These are phyloP conservation scores for Amanita brunnescens DNA, from an alignment of 768 basidiomycete species.

Conservation along the genomic window DNA sequence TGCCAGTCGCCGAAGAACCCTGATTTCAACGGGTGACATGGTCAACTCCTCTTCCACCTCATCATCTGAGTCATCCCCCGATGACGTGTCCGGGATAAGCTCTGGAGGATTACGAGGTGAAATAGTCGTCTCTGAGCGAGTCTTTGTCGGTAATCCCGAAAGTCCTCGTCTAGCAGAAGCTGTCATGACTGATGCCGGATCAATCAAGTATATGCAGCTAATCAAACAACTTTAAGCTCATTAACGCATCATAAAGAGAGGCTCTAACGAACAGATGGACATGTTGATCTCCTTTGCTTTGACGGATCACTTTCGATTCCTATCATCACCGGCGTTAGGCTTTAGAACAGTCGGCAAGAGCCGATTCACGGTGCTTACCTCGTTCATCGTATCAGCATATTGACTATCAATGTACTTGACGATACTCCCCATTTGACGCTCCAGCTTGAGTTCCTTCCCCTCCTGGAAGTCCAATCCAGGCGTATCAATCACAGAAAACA, in stretches of 20 bases:
- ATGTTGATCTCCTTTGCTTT: constrained; percentile 84
- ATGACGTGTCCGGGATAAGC: constrained; percentile 45
- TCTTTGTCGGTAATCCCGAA: constrained; percentile 40
- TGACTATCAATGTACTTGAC: constrained; percentile 75
- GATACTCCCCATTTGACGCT: constrained; percentile 65
- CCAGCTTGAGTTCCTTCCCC: constrained; percentile 68
- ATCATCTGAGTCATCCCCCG: constrained; percentile 40
- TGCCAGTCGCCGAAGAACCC: constrained; percentile 68
- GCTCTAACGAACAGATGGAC: constrained; percentile 64
- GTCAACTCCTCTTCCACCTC: constrained; percentile 44
- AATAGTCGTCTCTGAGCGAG: constrained; percentile 61
- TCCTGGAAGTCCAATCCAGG: constrained; percentile 73
- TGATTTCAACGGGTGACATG: constrained; percentile 73
- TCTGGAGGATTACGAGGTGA: constrained; percentile 45
- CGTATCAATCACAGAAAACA: constrained; percentile 79
- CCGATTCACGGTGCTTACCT: constrained; percentile 37
- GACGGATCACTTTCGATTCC: constrained; percentile 85
- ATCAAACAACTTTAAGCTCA: constrained; percentile 6
- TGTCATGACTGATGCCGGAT: constrained; percentile 63
- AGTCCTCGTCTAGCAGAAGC: constrained; percentile 40
- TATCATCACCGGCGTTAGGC: constrained; percentile 18
- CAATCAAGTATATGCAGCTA: constrained; percentile 82
- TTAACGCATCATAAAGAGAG: constrained; percentile 4
- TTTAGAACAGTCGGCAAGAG: background rate
- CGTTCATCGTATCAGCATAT: constrained; percentile 81